Percentiles rank a stretch among this genome's conserved stretches.
Evolutionary conservation across 2,329 filamentous ascomycete species (phyloP).

Genomic region (Zasmidium cellare): DNA sequence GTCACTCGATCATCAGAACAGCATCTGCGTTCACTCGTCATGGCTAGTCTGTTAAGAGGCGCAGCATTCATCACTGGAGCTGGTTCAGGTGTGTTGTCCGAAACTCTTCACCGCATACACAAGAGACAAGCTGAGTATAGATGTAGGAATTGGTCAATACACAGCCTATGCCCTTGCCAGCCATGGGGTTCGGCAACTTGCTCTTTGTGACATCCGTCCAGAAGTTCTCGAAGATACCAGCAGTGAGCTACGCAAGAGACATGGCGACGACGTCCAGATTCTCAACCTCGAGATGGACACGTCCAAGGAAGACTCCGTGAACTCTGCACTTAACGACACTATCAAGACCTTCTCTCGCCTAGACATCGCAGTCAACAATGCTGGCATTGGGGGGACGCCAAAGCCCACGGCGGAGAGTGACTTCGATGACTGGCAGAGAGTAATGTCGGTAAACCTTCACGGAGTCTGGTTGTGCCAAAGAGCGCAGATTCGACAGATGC

Average conservation of each 20-base stretch:
- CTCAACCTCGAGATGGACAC: slow-evolving; percentile 18
- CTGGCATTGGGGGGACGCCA: slow-evolving; percentile 56
- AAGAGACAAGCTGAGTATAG: not conserved
- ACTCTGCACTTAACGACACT: slow-evolving; percentile 40
- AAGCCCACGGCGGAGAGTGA: slow-evolving; percentile 46
- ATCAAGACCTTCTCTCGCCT: slow-evolving; percentile 53
- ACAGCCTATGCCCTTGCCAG: slow-evolving; percentile 23
- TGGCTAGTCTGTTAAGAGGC: slow-evolving; percentile 1
- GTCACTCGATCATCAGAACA: not conserved
- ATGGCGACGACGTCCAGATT: slow-evolving; percentile 12
- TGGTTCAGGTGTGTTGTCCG: slow-evolving; percentile 14
- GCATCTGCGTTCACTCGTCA: not conserved
- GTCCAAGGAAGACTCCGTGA: slow-evolving; percentile 22
- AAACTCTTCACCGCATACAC: too few relatives aligned
- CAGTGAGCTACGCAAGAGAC: slow-evolving; percentile 2
- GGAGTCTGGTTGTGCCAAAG: slow-evolving; percentile 60
- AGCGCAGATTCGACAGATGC: slow-evolving; percentile 54
- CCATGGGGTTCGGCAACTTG: slow-evolving; percentile 19
- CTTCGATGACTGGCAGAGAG: slow-evolving; percentile 51
- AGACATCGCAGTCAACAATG: slow-evolving; percentile 64
- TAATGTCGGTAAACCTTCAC: slow-evolving; percentile 56
- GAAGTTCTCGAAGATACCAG: slow-evolving; percentile 12
- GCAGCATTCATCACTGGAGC: slow-evolving; percentile 25
- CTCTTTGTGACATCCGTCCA: slow-evolving; percentile 20
- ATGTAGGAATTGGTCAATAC: slow-evolving; percentile 20